Base-by-base conservation (phyloP, 2,329 filamentous ascomycete genomes). In the Claviceps humidiphila region DNA sequence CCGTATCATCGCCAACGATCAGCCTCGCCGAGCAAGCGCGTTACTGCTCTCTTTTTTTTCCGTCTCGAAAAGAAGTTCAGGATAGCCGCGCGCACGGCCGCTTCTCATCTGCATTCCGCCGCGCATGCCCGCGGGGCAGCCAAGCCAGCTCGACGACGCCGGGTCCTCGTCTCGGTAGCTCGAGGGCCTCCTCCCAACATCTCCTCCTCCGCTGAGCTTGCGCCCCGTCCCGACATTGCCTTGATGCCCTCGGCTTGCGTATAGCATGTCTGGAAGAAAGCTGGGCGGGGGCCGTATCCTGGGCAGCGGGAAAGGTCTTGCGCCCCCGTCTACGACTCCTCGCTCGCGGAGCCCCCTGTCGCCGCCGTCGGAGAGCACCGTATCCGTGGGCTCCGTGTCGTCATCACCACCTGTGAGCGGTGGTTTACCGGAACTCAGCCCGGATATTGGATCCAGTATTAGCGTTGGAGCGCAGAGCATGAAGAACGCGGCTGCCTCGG, bases 201-300 rank as follows among this genome's bases (percentile, higher is more conserved):
- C 39, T 34, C 30, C 30, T 34, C 30, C 52, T 22, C n/a, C 34
- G 22, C 49, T 51, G 37, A 46, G 17, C 37, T 9, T 14, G 30
- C 34, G 16, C 17, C 5, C 20, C 39, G 46, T 16, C 45, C 34
- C 47, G 40, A 40, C 41, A 11, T 38, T 40, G 40, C 30, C 9
- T 34, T 34, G n/a, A 45, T 48, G 14, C 26, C 9, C 17, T 44
- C 30, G n/a, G 13, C 43, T 51, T 38, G 41, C 39, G 30, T 37
- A 37, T 57, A 56, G 61, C 68, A 95, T 95, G 89, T 85, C 89
- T 62, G 78, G 79, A 68, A 82, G 87, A 74, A 90, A 86, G 75
- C 79, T 96, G 68, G 91, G 91, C 70, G 90, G 91, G 71, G 91
- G 91, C 67, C 83, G 91, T 72, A 84, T 96, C 64, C 74, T 96